Evolutionary conservation across 2,329 filamentous ascomycete species (phyloP), one percentile per base, ranked within the genome.

Genomic region (Pestalotiopsis sp.): DNA sequence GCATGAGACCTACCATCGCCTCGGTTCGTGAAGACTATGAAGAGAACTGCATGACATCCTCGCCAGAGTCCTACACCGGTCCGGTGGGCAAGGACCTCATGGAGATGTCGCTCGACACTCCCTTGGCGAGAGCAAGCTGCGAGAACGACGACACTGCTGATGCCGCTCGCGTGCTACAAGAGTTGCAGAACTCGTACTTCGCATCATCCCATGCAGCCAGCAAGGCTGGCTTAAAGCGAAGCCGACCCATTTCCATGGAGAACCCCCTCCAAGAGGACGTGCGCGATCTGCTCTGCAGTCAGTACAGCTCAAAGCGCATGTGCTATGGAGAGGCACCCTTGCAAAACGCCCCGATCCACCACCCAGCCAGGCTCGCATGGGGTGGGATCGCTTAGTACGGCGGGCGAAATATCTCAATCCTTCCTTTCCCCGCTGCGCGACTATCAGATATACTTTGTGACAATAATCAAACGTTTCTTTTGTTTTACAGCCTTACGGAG

Each of bases 251-350:
- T 7, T 91, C 88, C 14, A 82, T 86, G 66, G 89, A 92, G 68
- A 81, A 83, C 67, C 79, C 82, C n/a, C 81, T 90, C 9, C 90
- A 92, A 74, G 88, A 91, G 68, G 90, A 91, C 68, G 90, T 92
- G 11, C 88, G 90, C 66, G 86, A 89, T 65, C 82, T 92, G 72
- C 81, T 92, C 35, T 77, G 66, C 70, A 75, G 78, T 69, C 76
- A 74, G 55, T 74, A 74, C 40, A 83, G 85, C 71, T 82, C 86
- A 70, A 92, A 92, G 81, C 86, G 90, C 72, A 83, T 91, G 48
- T 91, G 90, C 80, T 92, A 88, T 79, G 30, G 30, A 35, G 30
- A 35, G 30, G 30, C 30, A 35, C 30, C 30, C 30, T 9, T 35
- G 30, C 30, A 35, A 35, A 35, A 35, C 30, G 30, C 30, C 30